Percentiles rank a stretch among this genome's conserved stretches.
Conservation (phyloP, 352 stramenopile species). For the Phytopythium boreale region DNA sequence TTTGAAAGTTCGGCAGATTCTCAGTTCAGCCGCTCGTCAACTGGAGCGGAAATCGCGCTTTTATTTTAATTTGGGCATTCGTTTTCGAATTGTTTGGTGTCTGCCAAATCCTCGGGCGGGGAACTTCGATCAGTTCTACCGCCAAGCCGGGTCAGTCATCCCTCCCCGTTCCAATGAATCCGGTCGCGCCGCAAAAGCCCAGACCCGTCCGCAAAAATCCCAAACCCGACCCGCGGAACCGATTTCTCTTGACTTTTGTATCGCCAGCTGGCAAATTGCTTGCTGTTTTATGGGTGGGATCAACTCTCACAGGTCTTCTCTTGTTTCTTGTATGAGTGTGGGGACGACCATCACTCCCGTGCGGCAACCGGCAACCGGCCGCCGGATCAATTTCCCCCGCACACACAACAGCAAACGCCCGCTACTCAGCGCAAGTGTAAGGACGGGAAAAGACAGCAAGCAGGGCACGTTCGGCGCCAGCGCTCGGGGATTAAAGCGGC, state of each 20-base stretch:
- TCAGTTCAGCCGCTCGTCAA: no score
- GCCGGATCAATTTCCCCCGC: not conserved
- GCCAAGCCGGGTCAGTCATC: not conserved
- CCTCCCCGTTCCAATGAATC: not conserved
- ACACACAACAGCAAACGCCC: constrained; percentile 7
- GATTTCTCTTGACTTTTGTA: not conserved
- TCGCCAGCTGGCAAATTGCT: not conserved
- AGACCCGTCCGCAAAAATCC: not conserved
- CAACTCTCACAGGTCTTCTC: not conserved
- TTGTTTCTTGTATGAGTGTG: not conserved
- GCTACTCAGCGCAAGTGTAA: not conserved
- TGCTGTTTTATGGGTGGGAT: not conserved
- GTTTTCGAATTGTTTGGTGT: no score
- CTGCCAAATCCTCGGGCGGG: not conserved
- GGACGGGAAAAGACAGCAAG: not conserved
- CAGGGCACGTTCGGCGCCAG: not conserved
- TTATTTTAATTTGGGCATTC: no score
- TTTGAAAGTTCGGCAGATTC: no score
- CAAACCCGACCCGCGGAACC: not conserved
- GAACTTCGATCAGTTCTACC: not conserved
- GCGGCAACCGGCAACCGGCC: not conserved
- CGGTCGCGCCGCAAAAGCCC: not conserved
- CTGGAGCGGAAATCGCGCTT: no score
- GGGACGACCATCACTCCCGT: not conserved
- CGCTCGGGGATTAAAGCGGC: constrained; percentile 14